phyloP scores from a whole-genome alignment of 2,329 filamentous ascomycete genomes.

The Colletotrichum tanaceti region DNA sequence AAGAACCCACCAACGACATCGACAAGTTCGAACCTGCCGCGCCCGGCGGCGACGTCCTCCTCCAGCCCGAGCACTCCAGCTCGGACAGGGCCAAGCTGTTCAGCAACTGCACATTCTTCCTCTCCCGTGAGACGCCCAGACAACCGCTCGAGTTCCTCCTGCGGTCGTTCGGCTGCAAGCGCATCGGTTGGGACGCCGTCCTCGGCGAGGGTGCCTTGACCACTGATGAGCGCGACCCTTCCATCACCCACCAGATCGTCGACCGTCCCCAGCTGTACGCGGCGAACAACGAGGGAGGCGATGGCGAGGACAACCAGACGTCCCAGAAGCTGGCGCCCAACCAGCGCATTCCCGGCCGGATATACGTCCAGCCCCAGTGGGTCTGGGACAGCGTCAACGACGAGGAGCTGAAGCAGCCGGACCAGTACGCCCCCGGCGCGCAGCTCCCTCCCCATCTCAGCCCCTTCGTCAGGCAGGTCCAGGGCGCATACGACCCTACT shows the following conservation, averaged over 20 bases:
- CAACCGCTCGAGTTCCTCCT: slow-evolving; percentile 93
- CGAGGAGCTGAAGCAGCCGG: slow-evolving; percentile 85
- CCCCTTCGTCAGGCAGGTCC: slow-evolving; percentile 90
- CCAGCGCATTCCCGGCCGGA: slow-evolving; percentile 87
- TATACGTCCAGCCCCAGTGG: slow-evolving; percentile 97
- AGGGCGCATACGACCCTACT: slow-evolving; percentile 92
- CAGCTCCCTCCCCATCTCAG: slow-evolving; percentile 93
- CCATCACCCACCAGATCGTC: slow-evolving; percentile 96
- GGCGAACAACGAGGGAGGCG: slow-evolving; percentile 46
- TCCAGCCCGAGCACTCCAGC: slow-evolving; percentile 77
- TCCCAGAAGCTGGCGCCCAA: slow-evolving; percentile 69
- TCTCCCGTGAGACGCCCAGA: slow-evolving; percentile 92
- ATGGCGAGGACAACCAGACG: slow-evolving; percentile 71
- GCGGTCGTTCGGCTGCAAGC: slow-evolving; percentile 93
- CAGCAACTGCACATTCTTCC: slow-evolving; percentile 87
- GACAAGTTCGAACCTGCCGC: slow-evolving; percentile 92
- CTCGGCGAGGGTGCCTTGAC: slow-evolving; percentile 94
- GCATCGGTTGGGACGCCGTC: slow-evolving; percentile 93
- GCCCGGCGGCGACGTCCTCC: slow-evolving; percentile 85
- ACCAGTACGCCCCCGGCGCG: slow-evolving; percentile 90
- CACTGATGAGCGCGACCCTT: slow-evolving; percentile 84
- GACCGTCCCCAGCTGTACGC: slow-evolving; percentile 84
- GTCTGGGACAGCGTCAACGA: slow-evolving; percentile 98
- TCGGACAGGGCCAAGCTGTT: slow-evolving; percentile 82
- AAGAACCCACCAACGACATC: slow-evolving; percentile 69